These are phyloP conservation scores for Akanthomyces uredinophilus DNA, from an alignment of 2,329 filamentous ascomycete genomes.

Conservation along the genomic window DNA sequence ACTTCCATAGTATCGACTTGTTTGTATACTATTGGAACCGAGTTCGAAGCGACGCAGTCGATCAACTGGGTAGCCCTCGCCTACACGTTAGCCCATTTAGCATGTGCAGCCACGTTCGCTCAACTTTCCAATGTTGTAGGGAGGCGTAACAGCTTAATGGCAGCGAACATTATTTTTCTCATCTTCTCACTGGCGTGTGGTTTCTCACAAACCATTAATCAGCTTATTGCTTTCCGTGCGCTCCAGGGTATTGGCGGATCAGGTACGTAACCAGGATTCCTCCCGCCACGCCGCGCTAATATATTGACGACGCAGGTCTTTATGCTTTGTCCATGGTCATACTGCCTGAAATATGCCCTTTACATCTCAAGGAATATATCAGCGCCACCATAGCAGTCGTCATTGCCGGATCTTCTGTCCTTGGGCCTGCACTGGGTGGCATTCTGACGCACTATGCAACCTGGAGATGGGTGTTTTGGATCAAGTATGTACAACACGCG, in stretches of 20 bases:
- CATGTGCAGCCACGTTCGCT: conserved; percentile 51
- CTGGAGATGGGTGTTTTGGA: conserved; percentile 56
- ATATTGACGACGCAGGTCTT: conserved; percentile 30
- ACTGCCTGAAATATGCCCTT: conserved; percentile 44
- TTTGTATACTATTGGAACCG: conserved; percentile 47
- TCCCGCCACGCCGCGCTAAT: conserved; percentile 4
- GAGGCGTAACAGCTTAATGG: conserved; percentile 43
- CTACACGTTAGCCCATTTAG: conserved; percentile 52
- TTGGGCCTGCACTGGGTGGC: conserved; percentile 49
- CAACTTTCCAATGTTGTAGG: conserved; percentile 52
- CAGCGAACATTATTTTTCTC: conserved; percentile 50
- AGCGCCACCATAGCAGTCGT: conserved; percentile 44
- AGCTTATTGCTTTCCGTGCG: conserved; percentile 38
- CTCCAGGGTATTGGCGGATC: conserved; percentile 46
- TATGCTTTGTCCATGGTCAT: conserved; percentile 53
- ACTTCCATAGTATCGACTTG: conserved; percentile 56
- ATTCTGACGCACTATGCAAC: conserved; percentile 42
- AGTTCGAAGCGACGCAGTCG: conserved; percentile 40
- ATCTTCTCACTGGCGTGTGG: conserved; percentile 53
- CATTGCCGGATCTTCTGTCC: conserved; percentile 42
- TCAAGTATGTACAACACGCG: conserved; percentile 39
- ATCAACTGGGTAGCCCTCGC: conserved; percentile 52
- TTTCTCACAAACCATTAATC: conserved; percentile 35
- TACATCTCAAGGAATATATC: conserved; percentile 36
- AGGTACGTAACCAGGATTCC: conserved; percentile 26